Evolutionary conservation across 441 rosid genomes (phyloP).

Genomic region (Corymbia citriodora): DNA sequence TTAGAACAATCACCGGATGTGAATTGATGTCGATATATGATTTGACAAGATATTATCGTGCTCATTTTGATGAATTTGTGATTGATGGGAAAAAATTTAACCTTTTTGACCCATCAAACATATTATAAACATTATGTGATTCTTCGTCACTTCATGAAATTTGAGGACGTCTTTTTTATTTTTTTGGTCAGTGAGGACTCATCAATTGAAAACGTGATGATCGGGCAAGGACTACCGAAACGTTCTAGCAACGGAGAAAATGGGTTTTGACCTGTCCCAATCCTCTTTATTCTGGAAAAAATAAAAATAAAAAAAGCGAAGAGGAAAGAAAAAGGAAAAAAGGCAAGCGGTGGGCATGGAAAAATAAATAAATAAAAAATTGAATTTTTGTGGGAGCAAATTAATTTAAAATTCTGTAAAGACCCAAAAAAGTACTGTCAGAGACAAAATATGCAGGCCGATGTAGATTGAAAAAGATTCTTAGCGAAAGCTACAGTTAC

Average conservation of each 20-base stretch:
- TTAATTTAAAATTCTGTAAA: background rate
- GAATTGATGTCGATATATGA: background rate
- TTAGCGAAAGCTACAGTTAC: rapidly evolving
- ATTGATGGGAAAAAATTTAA: rapidly evolving
- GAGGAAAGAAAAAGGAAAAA: background rate
- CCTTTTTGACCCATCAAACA: rapidly evolving
- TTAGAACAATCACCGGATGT: background rate
- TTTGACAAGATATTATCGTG: background rate
- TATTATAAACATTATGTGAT: rapidly evolving
- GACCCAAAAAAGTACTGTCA: background rate
- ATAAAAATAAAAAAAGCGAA: background rate
- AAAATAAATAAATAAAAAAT: background rate
- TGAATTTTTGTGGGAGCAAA: background rate
- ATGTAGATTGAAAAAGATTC: background rate
- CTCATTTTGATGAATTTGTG: background rate
- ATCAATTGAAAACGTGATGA: background rate
- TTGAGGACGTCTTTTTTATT: background rate
- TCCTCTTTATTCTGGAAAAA: background rate
- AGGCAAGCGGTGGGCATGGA: background rate
- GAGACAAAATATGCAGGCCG: background rate
- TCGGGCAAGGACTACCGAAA: background rate
- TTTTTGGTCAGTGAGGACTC: too few relatives aligned
- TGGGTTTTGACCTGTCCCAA: rapidly evolving
- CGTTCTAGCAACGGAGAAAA: background rate
- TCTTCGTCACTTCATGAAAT: rapidly evolving